phyloP scores from a whole-genome alignment of 352 stramenopile genomes.

The Saprolegnia diclina region DNA sequence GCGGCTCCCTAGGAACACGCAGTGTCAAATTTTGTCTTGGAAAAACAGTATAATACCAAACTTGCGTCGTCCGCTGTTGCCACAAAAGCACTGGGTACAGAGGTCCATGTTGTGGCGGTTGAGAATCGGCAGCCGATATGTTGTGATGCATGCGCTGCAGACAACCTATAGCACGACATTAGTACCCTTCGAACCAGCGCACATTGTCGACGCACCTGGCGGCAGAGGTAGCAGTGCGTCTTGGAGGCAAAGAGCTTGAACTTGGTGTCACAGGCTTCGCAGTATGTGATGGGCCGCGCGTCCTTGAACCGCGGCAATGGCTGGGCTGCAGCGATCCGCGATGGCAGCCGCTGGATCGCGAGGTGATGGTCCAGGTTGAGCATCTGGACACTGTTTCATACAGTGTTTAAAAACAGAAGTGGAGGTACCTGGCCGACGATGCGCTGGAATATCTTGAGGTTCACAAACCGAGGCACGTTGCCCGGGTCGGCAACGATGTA shows the following conservation, averaged over 20 bases:
- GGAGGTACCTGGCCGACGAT: constrained; percentile 5
- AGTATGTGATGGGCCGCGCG: not conserved
- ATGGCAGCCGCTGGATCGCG: not conserved
- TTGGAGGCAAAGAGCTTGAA: not conserved
- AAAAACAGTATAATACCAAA: not conserved
- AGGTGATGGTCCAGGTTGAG: constrained; percentile 8
- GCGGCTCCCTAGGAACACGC: not conserved
- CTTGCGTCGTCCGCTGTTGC: not conserved
- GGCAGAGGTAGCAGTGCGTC: not conserved
- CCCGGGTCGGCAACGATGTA: not conserved
- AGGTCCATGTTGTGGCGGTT: not conserved
- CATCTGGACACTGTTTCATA: not conserved
- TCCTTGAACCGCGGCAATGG: not conserved
- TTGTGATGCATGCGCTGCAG: not conserved
- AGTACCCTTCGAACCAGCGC: not conserved
- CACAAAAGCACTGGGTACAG: not conserved
- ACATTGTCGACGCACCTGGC: not conserved
- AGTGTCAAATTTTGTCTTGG: not conserved
- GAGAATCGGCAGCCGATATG: not conserved
- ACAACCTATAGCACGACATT: not conserved
- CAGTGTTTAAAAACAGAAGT: not conserved
- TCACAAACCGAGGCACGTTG: not conserved
- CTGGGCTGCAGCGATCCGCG: not conserved
- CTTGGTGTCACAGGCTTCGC: constrained; percentile 5
- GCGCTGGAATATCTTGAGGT: constrained; percentile 8